A percentile compares a stretch with the other conserved stretches of the same genome.
Evolutionary conservation across 2,329 filamentous ascomycete genomes (phyloP).

Genomic region (Harringtonia aguacate): DNA sequence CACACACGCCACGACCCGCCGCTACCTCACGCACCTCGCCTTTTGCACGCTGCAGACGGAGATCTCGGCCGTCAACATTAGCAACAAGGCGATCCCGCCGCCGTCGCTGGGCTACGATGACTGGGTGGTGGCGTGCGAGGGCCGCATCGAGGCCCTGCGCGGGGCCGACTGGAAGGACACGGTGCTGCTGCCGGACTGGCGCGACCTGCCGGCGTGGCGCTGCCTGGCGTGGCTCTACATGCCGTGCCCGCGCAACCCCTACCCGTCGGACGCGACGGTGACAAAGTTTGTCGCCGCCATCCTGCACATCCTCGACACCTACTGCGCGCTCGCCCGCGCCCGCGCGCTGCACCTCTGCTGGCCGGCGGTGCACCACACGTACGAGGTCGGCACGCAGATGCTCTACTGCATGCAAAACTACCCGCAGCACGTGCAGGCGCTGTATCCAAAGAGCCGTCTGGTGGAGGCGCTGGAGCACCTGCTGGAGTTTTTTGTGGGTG

Average conservation of each 20-base stretch:
- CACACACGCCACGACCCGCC: not conserved
- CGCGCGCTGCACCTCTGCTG: not conserved
- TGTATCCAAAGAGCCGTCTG: not conserved
- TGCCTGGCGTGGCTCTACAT: not conserved
- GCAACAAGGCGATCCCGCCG: not conserved
- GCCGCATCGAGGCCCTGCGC: not conserved
- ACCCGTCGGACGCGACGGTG: not conserved
- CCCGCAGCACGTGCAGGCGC: not conserved
- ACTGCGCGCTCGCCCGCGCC: not conserved
- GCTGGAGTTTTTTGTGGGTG: no score
- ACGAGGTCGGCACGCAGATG: not conserved
- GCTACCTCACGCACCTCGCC: not conserved
- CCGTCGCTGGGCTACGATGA: not conserved
- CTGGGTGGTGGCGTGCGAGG: not conserved
- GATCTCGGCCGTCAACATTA: not conserved
- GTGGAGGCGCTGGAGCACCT: no score
- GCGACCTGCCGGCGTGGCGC: not conserved
- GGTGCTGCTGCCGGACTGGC: not conserved
- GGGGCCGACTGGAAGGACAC: not conserved
- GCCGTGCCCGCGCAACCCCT: not conserved
- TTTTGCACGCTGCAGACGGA: not conserved
- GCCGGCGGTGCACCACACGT: not conserved
- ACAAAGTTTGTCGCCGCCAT: not conserved
- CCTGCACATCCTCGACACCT: not conserved
- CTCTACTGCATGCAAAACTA: conserved; percentile 2